These are phyloP conservation scores for Arthroderma sp. DNA, from an alignment of 2,329 filamentous ascomycete species.

Conservation along the genomic window DNA sequence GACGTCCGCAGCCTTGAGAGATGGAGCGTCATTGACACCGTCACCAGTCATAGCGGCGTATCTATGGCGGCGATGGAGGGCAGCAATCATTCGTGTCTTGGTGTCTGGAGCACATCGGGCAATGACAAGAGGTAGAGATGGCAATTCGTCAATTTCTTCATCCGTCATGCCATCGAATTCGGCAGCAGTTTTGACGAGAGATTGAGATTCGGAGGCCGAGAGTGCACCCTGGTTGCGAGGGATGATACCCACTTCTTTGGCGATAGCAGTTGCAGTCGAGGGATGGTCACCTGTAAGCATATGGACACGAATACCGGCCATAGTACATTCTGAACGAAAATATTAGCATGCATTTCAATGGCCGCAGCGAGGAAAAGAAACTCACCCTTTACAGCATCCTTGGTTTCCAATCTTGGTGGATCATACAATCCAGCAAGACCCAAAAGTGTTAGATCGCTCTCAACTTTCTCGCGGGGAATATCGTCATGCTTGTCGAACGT, in stretches of 20 bases:
- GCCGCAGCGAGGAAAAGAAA: neutral
- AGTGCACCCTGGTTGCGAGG: constrained; percentile 32
- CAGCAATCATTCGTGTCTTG: constrained; percentile 84
- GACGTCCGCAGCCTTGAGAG: constrained; percentile 66
- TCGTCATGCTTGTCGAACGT: constrained; percentile 18
- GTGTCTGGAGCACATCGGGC: constrained; percentile 75
- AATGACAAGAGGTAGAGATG: constrained; percentile 65
- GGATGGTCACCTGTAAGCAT: constrained; percentile 47
- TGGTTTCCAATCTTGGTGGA: constrained; percentile 47
- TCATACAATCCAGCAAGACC: constrained; percentile 50
- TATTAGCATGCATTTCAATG: neutral
- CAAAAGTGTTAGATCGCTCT: constrained; percentile 41
- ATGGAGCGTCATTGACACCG: constrained; percentile 76
- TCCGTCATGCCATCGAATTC: constrained; percentile 43
- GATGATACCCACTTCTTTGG: constrained; percentile 44
- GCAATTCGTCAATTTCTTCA: constrained; percentile 48
- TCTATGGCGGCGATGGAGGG: constrained; percentile 59
- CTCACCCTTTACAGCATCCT: constrained; percentile 35
- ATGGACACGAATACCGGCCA: constrained; percentile 44
- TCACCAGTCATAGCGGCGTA: constrained; percentile 85
- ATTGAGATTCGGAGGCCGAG: constrained; percentile 32
- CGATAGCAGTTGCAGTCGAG: constrained; percentile 44
- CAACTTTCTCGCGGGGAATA: constrained; percentile 36
- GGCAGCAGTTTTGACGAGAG: constrained; percentile 42
- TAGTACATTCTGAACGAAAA: constrained; percentile 29